Base-by-base conservation (phyloP, 371 early-diverging fungal genomes). In the Nematocida ironsii region DNA sequence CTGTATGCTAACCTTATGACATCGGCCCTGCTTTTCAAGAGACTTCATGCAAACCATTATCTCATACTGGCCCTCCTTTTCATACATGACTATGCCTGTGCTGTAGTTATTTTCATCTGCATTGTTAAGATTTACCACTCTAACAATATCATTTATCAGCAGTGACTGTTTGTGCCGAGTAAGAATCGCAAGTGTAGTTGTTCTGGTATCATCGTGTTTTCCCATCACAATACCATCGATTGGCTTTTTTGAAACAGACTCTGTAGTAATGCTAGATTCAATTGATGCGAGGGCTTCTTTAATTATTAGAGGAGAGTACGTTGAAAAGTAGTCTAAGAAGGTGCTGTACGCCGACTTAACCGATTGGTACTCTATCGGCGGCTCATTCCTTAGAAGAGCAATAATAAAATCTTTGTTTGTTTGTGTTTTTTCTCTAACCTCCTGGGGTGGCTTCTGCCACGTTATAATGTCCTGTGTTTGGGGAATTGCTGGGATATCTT, bases 261-360 rank as follows among this genome's bases (percentile, higher is more conserved):
- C 58, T 2, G 2, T 23, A 47, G 7, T 16, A 62, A 11, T 58
- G n/a, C 16, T 39, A 27, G 56, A 39, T 27, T 62, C 23, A 7
- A 61, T 57, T 5, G 73, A 61, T n/a, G 60, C 57, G 4, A 62
- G 18, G 0, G 76, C 27, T 42, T 75, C 76, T 18, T 75, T 9
- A 11, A 75, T 52, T 5, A 75, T 48, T 4, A 68, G 67, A 1
- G 76, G 40, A 6, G 66, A 75, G 61, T 72, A 75, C 2, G 62
- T 27, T 9, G 74, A 11, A 45, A 57, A 75, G 69, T 75, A 75
- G 11, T 66, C 76, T 7, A 11, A 27, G 39, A 50, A 68, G 18
- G 67, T 72, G 11, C 11, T 20, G 40, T 62, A 75, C 5, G 40
- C 1, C 1, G 25, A 16, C 20, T 39, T 25, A n/a, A 68, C 54